Evolutionary conservation across 164 flowering plant species (phyloP).

Genomic region (Liquidambar formosana): DNA sequence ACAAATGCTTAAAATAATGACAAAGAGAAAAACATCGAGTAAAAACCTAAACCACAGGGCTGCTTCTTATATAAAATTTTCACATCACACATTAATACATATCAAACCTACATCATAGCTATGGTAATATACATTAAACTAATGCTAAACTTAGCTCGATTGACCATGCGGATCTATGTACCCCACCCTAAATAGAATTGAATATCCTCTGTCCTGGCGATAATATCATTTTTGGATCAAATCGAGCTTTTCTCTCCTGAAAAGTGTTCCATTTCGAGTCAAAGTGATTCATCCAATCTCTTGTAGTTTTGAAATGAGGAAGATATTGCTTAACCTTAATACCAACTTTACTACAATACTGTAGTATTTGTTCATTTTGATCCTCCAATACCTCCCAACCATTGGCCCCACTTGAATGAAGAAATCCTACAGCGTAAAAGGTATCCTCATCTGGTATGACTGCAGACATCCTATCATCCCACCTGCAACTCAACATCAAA

Average conservation of each 20-base stretch:
- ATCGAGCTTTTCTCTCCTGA: constrained; percentile 48
- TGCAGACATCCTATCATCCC: constrained; percentile 76
- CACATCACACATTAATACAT: too few species aligned
- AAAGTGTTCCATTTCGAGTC: constrained; percentile 74
- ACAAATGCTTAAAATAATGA: too few species aligned
- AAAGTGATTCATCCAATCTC: constrained; percentile 73
- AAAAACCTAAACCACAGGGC: too few species aligned
- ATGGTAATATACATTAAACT: too few species aligned
- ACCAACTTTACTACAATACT: constrained; percentile 47
- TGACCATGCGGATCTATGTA: too few species aligned
- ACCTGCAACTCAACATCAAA: constrained; percentile 43
- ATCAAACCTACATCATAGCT: too few species aligned
- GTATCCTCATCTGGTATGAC: constrained; percentile 74
- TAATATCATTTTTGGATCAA: constrained; percentile 73
- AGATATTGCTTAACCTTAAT: constrained; percentile 70
- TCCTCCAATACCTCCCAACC: constrained; percentile 44
- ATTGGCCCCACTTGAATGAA: constrained; percentile 50
- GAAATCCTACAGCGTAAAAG: constrained; percentile 69
- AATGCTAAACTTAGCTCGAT: too few species aligned
- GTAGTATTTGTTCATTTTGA: constrained; percentile 53
- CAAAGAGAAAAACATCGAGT: too few species aligned
- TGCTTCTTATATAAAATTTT: too few species aligned
- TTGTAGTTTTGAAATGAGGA: constrained; percentile 44
- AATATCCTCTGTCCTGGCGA: constrained; percentile 85
- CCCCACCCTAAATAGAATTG: constrained; percentile 20